Percentiles rank a stretch among this genome's conserved stretches.
Evolutionary conservation across 2,329 filamentous ascomycete genomes (phyloP).

Genomic region (Raffaelea ambrosiae): DNA sequence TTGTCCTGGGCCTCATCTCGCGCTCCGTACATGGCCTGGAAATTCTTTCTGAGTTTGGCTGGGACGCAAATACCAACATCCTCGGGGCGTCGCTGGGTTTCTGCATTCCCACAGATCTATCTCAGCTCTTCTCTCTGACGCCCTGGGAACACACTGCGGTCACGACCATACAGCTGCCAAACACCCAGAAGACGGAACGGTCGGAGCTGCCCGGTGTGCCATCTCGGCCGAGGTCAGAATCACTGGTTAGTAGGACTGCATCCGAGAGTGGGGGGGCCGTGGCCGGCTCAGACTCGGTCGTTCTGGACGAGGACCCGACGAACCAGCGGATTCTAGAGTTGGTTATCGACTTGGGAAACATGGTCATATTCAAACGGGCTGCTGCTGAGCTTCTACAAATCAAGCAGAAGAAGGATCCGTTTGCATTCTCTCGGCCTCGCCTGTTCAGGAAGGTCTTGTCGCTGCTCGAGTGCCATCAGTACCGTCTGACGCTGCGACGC

Average conservation of each 20-base stretch:
- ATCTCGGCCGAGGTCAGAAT: conserved; percentile 28
- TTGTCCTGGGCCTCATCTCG: conserved; percentile 87
- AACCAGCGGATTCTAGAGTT: conserved; percentile 78
- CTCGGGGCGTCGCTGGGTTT: conserved; percentile 79
- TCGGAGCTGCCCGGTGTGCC: conserved; percentile 33
- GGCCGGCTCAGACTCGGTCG: conserved; percentile 19
- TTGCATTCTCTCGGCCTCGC: conserved; percentile 64
- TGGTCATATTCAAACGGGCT: conserved; percentile 82
- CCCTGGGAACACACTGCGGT: conserved; percentile 48
- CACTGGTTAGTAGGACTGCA: conserved; percentile 21
- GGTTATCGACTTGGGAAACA: conserved; percentile 83
- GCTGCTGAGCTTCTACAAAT: conserved; percentile 74
- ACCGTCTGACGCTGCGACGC: conserved; percentile 74
- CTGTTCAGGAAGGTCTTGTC: conserved; percentile 82
- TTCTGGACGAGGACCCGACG: conserved; percentile 30
- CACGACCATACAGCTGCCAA: conserved; percentile 37
- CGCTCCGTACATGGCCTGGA: conserved; percentile 86
- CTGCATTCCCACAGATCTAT: conserved; percentile 73
- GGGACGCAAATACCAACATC: conserved; percentile 83
- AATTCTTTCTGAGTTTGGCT: conserved; percentile 80
- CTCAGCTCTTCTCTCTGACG: conserved; percentile 65
- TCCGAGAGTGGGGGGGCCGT: conserved; percentile 14
- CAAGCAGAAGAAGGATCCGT: conserved; percentile 63
- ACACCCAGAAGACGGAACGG: conserved; percentile 43
- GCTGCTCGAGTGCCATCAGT: conserved; percentile 82